Base-by-base conservation (phyloP, 2,329 filamentous ascomycete genomes). In the Plectosphaerella sp. region DNA sequence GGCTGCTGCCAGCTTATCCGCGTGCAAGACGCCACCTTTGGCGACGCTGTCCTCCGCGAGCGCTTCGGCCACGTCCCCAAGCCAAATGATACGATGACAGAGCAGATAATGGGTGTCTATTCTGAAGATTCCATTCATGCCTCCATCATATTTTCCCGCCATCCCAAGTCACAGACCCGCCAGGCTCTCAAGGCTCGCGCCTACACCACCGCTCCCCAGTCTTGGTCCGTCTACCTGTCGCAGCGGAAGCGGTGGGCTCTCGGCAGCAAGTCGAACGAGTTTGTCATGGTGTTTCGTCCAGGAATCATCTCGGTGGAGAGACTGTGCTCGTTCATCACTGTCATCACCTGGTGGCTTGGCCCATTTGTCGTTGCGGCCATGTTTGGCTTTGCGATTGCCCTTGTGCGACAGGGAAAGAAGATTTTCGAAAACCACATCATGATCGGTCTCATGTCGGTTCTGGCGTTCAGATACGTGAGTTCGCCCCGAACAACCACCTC, bases 121-220 rank as follows among this genome's bases (percentile, higher is more conserved):
- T 76, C 73, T 4, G 75, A 78, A 53, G 75, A 78, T 48, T 71
- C 72, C 46, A 77, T 77, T 54, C 75, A 78, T 50, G 74, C 74
- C 2, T 73, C 69, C 54, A 70, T 76, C 55, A 74, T 78, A 57
- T 72, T 77, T 50, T 74, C 73, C 52, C 64, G 71, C 12, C 72
- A 69, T 53, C 73, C 74, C 0, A 58, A 69, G n/a, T 71, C 69
- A 33, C 68, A 69, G 46, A 78, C 74, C 0, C 68, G 72, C 0
- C 75, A 78, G 58, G 74, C 75, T 1, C 65, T 78, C 2, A 65
- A 66, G 0, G 74, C 75, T 22, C 70, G 72, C 48, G 74, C 75
- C 11, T 77, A 67, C 55, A 77, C 75, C 1, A 72, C 73, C 24
- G 73, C 75, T 1, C 74, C 74, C 0, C 71, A 73, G 51, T 65